These are phyloP conservation scores for Wickerhamomyces sydowiorum DNA, from an alignment of 805 yeast species.

Conservation along the genomic window DNA sequence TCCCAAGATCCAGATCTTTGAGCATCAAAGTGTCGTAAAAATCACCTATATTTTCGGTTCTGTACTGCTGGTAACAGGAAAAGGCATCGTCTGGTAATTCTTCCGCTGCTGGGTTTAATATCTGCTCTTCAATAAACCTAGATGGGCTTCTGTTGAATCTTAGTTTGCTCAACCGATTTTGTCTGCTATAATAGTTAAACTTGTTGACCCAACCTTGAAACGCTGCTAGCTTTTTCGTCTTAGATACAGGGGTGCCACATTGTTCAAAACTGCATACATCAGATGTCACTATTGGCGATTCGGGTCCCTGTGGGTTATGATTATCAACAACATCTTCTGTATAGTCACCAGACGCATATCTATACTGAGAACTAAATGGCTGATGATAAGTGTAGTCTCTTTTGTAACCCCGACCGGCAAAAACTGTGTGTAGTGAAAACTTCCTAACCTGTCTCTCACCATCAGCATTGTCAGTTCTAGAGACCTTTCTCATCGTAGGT, in stretches of 20 bases:
- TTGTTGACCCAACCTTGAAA: not conserved
- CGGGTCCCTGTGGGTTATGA: not conserved
- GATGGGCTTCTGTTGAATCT: not conserved
- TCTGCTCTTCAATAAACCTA: not conserved
- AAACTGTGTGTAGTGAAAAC: no score
- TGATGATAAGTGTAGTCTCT: no score
- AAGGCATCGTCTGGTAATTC: conserved; percentile 7
- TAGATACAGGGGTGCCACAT: not conserved
- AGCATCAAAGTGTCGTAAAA: conserved; percentile 4
- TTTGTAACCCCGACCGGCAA: no score
- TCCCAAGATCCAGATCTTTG: not conserved
- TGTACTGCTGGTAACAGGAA: conserved; percentile 13
- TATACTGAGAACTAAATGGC: not conserved
- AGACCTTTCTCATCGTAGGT: not conserved
- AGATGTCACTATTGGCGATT: not conserved
- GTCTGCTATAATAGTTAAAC: not conserved
- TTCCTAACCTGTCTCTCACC: not conserved
- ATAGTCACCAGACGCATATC: not conserved
- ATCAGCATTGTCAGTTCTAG: not conserved
- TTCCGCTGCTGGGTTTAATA: conserved; percentile 1
- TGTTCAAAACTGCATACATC: not conserved
- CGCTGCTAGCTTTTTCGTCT: not conserved
- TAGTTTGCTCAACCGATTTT: not conserved
- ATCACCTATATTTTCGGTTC: conserved; percentile 6
- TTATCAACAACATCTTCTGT: not conserved